Evolutionary conservation across 768 basidiomycete species (phyloP).

Genomic region (Zangia roseola): DNA sequence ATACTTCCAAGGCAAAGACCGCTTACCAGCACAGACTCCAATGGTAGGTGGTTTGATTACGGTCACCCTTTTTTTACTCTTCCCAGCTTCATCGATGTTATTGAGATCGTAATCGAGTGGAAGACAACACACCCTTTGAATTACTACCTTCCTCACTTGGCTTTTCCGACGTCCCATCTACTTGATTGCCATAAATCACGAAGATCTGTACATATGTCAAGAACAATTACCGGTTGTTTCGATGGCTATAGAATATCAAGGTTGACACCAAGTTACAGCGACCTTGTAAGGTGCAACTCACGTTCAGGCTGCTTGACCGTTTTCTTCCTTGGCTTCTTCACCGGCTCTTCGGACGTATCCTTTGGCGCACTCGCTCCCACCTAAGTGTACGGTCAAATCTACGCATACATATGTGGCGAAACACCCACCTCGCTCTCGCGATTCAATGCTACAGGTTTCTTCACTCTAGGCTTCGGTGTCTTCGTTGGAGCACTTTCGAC

Average conservation of each 20-base stretch:
- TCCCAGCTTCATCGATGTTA: constrained; percentile 8
- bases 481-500: constrained; percentile 10
- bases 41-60: background rate
- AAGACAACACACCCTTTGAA: constrained; percentile 10
- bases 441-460: constrained; percentile 4
- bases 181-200: background rate
- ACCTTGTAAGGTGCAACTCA: constrained; percentile 7
- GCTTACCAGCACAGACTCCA: constrained; percentile 16
- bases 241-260: background rate
- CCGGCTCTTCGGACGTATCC: background rate
- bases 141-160: background rate
- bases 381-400: constrained; percentile 8
- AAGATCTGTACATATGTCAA: background rate
- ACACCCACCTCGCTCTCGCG: constrained; percentile 13
- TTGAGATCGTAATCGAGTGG: background rate
- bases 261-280: background rate
- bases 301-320: constrained; percentile 11
- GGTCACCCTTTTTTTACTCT: background rate
- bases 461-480: constrained; percentile 1
- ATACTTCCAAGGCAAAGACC: constrained; percentile 1
- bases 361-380: background rate
- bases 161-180: constrained; percentile 15
- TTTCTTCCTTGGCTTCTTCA: constrained; percentile 12
- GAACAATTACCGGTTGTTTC: constrained; percentile 5
- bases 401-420: background rate